These are phyloP conservation scores for Eutypa lata DNA, from an alignment of 2,329 filamentous ascomycete genomes.

Conservation along the genomic window DNA sequence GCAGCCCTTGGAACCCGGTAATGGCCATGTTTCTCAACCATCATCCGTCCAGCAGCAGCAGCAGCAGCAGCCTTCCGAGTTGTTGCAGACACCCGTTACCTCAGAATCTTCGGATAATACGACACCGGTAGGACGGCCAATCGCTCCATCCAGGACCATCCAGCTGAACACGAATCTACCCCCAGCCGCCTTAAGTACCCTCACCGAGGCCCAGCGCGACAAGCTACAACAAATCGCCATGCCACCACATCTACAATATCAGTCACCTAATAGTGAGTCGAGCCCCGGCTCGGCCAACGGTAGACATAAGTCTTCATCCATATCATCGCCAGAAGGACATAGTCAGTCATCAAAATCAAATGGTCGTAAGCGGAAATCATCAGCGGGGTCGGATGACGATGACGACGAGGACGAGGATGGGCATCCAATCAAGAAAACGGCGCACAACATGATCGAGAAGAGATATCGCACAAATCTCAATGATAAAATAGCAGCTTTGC, in stretches of 20 bases:
- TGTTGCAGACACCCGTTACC: slow-evolving; percentile 27
- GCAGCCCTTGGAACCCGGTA: not conserved
- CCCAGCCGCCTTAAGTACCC: slow-evolving; percentile 33
- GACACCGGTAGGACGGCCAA: slow-evolving; percentile 25
- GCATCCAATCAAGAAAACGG: slow-evolving; percentile 76
- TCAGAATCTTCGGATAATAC: slow-evolving; percentile 33
- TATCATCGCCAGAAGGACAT: slow-evolving; percentile 58
- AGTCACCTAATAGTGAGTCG: slow-evolving; percentile 54
- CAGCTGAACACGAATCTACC: slow-evolving; percentile 24
- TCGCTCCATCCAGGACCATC: slow-evolving; percentile 22
- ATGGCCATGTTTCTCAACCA: not conserved
- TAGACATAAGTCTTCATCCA: slow-evolving; percentile 40
- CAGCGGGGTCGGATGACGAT: slow-evolving; percentile 52
- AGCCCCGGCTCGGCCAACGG: slow-evolving; percentile 57
- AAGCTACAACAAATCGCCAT: slow-evolving; percentile 62
- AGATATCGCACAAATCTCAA: slow-evolving; percentile 94
- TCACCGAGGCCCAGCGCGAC: slow-evolving; percentile 60
- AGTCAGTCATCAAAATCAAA: slow-evolving; percentile 42
- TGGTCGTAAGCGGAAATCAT: slow-evolving; percentile 68
- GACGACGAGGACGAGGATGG: slow-evolving; percentile 60
- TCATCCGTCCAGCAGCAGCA: slow-evolving; percentile 10
- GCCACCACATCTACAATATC: slow-evolving; percentile 60
- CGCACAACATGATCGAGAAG: slow-evolving; percentile 98
- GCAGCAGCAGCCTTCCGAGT: slow-evolving; percentile 24
- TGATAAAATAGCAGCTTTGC: slow-evolving; percentile 89